A percentile compares a stretch with the other conserved stretches of the same genome.
phyloP scores from a whole-genome alignment of 345 rosid genomes.

The Hevea brasiliensis region DNA sequence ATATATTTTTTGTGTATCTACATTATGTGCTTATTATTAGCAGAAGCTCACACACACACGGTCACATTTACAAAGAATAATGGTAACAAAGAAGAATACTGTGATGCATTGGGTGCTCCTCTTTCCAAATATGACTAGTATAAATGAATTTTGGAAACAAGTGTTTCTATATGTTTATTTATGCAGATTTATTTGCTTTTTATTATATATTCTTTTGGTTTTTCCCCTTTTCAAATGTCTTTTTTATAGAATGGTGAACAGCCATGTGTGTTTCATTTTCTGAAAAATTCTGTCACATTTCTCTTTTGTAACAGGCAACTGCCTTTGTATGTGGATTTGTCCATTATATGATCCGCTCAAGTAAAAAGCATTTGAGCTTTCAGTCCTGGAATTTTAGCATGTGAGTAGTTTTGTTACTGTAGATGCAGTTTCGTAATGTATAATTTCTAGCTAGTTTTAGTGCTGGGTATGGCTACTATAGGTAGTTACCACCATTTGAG shows the following conservation, averaged over 20 bases:
- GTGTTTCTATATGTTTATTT: not conserved
- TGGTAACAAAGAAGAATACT: too few species aligned
- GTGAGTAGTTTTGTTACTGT: constrained; percentile 40
- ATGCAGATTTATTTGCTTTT: not conserved
- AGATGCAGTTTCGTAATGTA: not conserved
- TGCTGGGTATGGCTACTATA: too few species aligned
- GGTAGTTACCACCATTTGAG: too few species aligned
- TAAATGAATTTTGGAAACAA: too few species aligned
- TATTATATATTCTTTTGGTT: not conserved
- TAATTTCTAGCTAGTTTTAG: not conserved
- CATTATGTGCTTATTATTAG: too few species aligned
- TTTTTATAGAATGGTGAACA: not conserved
- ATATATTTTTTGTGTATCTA: too few species aligned
- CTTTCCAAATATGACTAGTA: too few species aligned
- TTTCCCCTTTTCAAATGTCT: not conserved
- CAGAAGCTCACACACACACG: too few species aligned
- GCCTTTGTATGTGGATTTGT: constrained; percentile 75
- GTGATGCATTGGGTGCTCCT: too few species aligned
- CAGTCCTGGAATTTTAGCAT: constrained; percentile 94
- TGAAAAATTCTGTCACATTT: not conserved
- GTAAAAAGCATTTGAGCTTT: constrained; percentile 59
- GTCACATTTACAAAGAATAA: too few species aligned
- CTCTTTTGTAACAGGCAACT: constrained; percentile 46
- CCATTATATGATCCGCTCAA: constrained; percentile 60
- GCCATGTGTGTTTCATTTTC: not conserved